phyloP scores from a whole-genome alignment of 2,329 filamentous ascomycete genomes.

The Aureobasidium mangrovei region DNA sequence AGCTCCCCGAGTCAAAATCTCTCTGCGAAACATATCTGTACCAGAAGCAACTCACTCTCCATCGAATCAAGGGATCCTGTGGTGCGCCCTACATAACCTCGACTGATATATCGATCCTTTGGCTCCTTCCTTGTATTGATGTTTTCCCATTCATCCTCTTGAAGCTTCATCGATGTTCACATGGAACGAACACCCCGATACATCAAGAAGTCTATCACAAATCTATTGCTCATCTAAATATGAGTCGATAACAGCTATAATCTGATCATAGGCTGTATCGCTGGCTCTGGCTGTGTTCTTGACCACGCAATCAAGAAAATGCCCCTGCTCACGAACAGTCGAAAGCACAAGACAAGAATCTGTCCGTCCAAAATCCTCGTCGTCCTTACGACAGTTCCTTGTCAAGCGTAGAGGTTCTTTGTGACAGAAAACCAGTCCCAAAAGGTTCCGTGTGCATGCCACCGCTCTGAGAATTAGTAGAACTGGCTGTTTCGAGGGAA shows the following conservation, averaged over 20 bases:
- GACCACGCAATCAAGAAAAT: background rate
- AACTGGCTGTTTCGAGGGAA: background rate
- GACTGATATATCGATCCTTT: too few species aligned
- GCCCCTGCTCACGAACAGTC: background rate
- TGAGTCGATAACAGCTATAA: conserved; percentile 6
- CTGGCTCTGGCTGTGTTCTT: background rate
- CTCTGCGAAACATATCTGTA: too few species aligned
- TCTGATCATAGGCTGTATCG: background rate
- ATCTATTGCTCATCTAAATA: background rate
- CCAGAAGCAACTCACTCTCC: too few species aligned
- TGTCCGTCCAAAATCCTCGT: background rate
- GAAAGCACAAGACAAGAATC: background rate
- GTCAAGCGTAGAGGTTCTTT: background rate
- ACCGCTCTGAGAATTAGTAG: background rate
- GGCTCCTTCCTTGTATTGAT: too few species aligned
- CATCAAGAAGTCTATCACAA: too few species aligned
- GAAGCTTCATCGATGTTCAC: too few species aligned
- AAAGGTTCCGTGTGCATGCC: background rate
- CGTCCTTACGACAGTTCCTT: background rate
- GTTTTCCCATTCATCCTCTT: too few species aligned
- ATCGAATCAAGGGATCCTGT: too few species aligned
- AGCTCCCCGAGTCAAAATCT: too few species aligned
- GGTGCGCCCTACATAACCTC: too few species aligned
- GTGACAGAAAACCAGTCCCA: background rate
- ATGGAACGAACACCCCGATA: too few species aligned